phyloP scores from a whole-genome alignment of 2,329 filamentous ascomycete genomes.

The Sporothrix brunneoviolacea region DNA sequence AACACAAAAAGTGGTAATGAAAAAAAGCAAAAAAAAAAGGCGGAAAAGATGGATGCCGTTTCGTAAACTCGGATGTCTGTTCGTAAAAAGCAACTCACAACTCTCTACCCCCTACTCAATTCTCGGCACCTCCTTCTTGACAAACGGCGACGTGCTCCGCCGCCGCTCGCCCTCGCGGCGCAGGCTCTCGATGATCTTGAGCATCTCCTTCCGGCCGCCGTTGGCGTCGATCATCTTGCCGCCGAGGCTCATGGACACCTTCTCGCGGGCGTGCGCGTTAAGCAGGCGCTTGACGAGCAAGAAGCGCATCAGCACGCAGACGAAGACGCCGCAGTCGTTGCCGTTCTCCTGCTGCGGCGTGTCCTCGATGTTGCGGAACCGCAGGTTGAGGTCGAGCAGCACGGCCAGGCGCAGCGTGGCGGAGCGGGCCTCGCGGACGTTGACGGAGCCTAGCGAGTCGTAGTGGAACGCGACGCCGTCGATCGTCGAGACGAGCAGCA shows the following conservation, averaged over 20 bases:
- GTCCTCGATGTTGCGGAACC: constrained; percentile 77
- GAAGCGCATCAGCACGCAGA: constrained; percentile 91
- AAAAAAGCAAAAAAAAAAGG: constrained; percentile 17
- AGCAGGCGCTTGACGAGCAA: constrained; percentile 80
- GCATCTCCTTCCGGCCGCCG: constrained; percentile 81
- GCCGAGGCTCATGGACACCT: constrained; percentile 89
- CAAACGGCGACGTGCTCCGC: constrained; percentile 35
- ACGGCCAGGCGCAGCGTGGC: constrained; percentile 63
- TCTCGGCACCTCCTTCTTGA: constrained; percentile 32
- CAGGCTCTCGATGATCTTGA: constrained; percentile 78
- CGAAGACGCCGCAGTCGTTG: constrained; percentile 91
- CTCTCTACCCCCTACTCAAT: constrained; percentile 31
- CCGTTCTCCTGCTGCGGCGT: constrained; percentile 87
- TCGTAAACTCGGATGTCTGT: too few relatives aligned
- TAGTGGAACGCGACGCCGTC: constrained; percentile 96
- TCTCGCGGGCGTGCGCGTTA: constrained; percentile 70
- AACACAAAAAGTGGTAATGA: neutral
- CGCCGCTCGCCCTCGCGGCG: constrained; percentile 82
- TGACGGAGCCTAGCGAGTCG: constrained; percentile 73
- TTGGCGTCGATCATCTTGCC: constrained; percentile 76
- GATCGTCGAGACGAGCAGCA: constrained; percentile 80
- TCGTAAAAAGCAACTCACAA: neutral
- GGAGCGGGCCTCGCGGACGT: constrained; percentile 64
- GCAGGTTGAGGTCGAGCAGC: constrained; percentile 59
- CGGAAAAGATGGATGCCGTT: too few relatives aligned